Evolutionary conservation across 192 early-diverging fungal genomes (phyloP).

Genomic region (Phycomyces nitens): DNA sequence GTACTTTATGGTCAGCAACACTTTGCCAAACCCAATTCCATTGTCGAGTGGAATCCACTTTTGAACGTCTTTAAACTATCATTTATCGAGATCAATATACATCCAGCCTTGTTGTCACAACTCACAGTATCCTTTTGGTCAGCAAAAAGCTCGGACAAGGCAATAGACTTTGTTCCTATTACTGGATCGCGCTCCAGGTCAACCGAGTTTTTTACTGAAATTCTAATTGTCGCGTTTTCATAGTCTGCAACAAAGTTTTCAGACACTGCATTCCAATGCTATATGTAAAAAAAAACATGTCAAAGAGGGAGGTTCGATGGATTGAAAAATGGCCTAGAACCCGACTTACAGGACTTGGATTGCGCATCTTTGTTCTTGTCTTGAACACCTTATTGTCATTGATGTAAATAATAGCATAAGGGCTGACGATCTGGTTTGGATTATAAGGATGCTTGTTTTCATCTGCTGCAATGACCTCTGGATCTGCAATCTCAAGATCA

Average conservation of each 20-base stretch:
- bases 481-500: constrained; percentile 26
- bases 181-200: constrained; percentile 25
- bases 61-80: constrained; percentile 11
- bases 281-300: background rate
- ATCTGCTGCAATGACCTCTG: constrained; percentile 5
- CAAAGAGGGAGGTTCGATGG: background rate
- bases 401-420: constrained; percentile 27
- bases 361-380: constrained; percentile 12
- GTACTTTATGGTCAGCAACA: constrained; percentile 20
- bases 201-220: constrained; percentile 22
- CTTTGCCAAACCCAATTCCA: constrained; percentile 31
- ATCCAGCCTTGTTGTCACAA: too few species aligned
- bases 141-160: constrained; percentile 15
- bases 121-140: constrained; percentile 16
- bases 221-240: constrained; percentile 6
- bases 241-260: constrained; percentile 20
- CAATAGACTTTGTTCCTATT: constrained; percentile 13
- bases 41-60: constrained; percentile 25
- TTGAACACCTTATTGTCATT: constrained; percentile 27
- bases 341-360: constrained; percentile 23
- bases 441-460: constrained; percentile 23
- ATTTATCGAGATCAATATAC: background rate
- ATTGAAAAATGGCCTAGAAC: background rate
- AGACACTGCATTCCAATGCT: constrained; percentile 32
- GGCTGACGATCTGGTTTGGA: constrained; percentile 14